A percentile compares a stretch with the other conserved stretches of the same genome.
phyloP scores from a whole-genome alignment of 1,284 basidiomycete species.

The Cutaneotrichosporon arboriforme region DNA sequence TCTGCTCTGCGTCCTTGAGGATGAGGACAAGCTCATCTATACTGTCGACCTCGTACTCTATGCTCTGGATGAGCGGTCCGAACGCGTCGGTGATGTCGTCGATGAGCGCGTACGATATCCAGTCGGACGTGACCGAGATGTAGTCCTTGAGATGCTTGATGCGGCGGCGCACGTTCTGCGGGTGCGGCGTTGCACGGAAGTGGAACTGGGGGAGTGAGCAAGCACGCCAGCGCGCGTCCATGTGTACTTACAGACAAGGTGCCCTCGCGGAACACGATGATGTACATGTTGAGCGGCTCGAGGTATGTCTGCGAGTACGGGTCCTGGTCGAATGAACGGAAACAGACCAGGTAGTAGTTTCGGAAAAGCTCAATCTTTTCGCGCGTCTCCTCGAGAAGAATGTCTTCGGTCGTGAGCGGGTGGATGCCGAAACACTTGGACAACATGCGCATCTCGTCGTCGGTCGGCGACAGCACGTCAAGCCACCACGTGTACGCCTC shows the following conservation, averaged over 20 bases:
- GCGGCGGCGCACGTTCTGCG: conserved; percentile 92
- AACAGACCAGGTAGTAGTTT: conserved; percentile 99
- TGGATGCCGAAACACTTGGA: conserved; percentile 96
- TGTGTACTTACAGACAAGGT: conserved; percentile 68
- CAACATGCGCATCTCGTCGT: conserved; percentile 96
- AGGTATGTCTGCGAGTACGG: conserved; percentile 95
- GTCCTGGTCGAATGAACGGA: conserved; percentile 98
- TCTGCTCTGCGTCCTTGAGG: conserved; percentile 77
- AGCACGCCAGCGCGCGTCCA: not conserved
- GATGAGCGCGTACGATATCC: conserved; percentile 99
- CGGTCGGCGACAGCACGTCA: conserved; percentile 88
- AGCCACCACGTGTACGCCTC: conserved; percentile 95
- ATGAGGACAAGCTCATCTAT: conserved; percentile 98
- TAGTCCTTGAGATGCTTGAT: conserved; percentile 99
- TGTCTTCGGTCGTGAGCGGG: conserved; percentile 97
- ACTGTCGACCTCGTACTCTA: conserved; percentile 98
- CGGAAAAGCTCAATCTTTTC: conserved; percentile 99
- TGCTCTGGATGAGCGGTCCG: conserved; percentile 94
- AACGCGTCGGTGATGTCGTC: conserved; percentile 99
- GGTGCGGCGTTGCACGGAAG: conserved; percentile 93
- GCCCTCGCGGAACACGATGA: conserved; percentile 98
- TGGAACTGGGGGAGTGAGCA: conserved; percentile 70
- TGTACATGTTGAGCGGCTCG: conserved; percentile 99
- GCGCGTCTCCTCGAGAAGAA: conserved; percentile 97
- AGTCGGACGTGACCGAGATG: conserved; percentile 97